Conservation (phyloP, 2,329 filamentous ascomycete genomes). For the Aphanoascus verrucosus region DNA sequence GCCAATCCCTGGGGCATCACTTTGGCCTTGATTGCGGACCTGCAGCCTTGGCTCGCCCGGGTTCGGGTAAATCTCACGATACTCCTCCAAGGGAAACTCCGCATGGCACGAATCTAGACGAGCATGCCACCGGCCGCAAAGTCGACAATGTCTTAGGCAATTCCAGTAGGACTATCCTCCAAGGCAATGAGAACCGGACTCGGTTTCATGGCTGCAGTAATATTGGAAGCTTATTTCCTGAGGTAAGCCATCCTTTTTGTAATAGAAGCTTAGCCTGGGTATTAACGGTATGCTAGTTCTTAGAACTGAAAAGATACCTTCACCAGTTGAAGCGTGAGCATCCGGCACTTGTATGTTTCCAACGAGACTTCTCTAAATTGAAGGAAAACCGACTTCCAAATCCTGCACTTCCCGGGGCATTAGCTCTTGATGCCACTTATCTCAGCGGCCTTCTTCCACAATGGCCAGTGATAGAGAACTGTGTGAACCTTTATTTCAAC, state of each 20-base stretch:
- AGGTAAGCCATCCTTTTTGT: too few species aligned
- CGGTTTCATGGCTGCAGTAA: constrained; percentile 34
- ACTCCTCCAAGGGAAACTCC: constrained; percentile 17
- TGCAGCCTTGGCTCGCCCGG: neutral
- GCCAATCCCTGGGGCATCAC: neutral
- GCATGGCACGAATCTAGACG: constrained; percentile 24
- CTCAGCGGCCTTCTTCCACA: constrained; percentile 28
- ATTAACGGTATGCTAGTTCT: constrained; percentile 24
- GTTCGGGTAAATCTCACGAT: constrained; percentile 13
- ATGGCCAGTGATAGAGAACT: constrained; percentile 27
- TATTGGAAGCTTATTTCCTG: constrained; percentile 30
- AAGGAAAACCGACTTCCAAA: constrained; percentile 19
- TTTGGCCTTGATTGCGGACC: neutral
- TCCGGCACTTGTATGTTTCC: constrained; percentile 27
- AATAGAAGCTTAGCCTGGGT: neutral
- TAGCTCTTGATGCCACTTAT: constrained; percentile 23
- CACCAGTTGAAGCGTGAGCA: constrained; percentile 30
- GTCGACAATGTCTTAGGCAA: constrained; percentile 19
- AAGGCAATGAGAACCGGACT: constrained; percentile 32
- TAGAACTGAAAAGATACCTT: constrained; percentile 29
- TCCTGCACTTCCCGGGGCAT: constrained; percentile 23
- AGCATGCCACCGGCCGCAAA: neutral
- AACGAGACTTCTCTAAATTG: constrained; percentile 26
- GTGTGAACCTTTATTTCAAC: constrained; percentile 31
- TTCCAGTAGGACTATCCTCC: constrained; percentile 28